Conservation (phyloP, 305 asterid species). For the Fraxinus paxiana region DNA sequence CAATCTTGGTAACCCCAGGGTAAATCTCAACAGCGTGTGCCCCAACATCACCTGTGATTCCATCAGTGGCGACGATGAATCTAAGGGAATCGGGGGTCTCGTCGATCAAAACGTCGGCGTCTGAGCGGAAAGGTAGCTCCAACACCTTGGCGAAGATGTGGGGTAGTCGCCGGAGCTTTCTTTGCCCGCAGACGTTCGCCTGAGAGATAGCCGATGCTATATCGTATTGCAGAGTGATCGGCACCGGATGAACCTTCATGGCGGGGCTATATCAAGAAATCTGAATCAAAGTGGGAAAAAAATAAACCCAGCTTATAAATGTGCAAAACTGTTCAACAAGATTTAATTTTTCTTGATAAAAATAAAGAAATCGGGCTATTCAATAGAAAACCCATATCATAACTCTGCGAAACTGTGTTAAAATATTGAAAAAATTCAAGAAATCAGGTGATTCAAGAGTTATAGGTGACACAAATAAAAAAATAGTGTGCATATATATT, state of each 20-base stretch:
- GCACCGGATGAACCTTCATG: background rate
- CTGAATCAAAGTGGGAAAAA: background rate
- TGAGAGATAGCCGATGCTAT: conserved; percentile 34
- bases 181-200: conserved; percentile 52
- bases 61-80: conserved; percentile 60
- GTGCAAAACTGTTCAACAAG: background rate
- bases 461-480: background rate
- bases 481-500: no score
- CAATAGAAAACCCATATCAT: background rate
- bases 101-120: conserved; percentile 61
- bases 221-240: background rate
- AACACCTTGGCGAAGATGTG: conserved; percentile 84
- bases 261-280: background rate
- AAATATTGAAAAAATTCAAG: background rate
- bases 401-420: background rate
- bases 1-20: conserved; percentile 76
- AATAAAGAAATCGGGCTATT: background rate
- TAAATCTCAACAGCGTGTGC: conserved; percentile 70
- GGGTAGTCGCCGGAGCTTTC: conserved; percentile 74
- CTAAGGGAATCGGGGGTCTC: conserved; percentile 55
- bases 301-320: background rate
- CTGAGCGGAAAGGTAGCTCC: conserved; percentile 72
- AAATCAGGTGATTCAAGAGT: background rate
- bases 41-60: conserved; percentile 41
- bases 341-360: background rate